Percentiles rank a stretch among this genome's conserved stretches.
phyloP scores from a whole-genome alignment of 2,329 filamentous ascomycete species.

The Pseudocercospora musae region DNA sequence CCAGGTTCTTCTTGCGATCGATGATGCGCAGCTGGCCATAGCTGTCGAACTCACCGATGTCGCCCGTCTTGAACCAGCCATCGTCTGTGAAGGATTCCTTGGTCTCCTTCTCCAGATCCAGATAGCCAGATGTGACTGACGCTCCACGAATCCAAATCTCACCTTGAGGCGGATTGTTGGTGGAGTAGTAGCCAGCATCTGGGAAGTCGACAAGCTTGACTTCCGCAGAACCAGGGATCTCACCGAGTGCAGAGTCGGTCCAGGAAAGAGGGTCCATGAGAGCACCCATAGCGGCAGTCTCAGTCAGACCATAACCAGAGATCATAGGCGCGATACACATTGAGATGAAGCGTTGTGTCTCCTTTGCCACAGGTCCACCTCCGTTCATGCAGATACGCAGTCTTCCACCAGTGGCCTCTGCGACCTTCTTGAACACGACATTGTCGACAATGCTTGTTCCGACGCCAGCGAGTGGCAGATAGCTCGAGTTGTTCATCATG shows the following conservation, averaged over 20 bases:
- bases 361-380: conserved; percentile 82
- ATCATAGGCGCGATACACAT: conserved; percentile 94
- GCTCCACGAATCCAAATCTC: conserved; percentile 86
- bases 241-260: conserved; percentile 72
- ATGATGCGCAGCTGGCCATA: conserved; percentile 82
- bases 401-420: conserved; percentile 81
- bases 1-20: conserved; percentile 96
- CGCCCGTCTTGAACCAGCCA: conserved; percentile 96
- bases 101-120: conserved; percentile 82
- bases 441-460: conserved; percentile 70
- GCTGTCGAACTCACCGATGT: conserved; percentile 84
- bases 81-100: conserved; percentile 71
- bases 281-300: conserved; percentile 74
- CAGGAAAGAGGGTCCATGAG: conserved; percentile 81
- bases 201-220: conserved; percentile 88
- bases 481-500: conserved; percentile 49
- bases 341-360: conserved; percentile 86
- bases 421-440: conserved; percentile 88
- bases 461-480: conserved; percentile 46
- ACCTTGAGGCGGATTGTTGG: conserved; percentile 75
- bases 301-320: conserved; percentile 87
- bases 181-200: conserved; percentile 80
- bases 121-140: conserved; percentile 74
- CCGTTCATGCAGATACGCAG: conserved; percentile 92
- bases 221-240: conserved; percentile 73